Evolutionary conservation across 2,329 filamentous ascomycete genomes (phyloP), one percentile per base, ranked within the genome.

Genomic region (Ascochyta fabae): DNA sequence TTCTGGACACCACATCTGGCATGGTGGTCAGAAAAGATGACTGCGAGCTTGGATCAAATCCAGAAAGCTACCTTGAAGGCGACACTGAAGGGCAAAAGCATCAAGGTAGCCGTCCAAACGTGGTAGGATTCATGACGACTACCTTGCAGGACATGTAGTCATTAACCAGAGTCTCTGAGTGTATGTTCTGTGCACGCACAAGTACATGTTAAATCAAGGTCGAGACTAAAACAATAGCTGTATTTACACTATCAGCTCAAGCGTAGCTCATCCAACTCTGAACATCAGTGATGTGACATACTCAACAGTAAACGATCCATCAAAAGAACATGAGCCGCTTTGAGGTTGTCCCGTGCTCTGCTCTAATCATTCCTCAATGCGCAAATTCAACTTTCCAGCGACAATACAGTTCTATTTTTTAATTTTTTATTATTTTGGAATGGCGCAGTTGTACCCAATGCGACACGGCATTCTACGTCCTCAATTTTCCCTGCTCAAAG

Each of bases 1-100:
- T 77, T 19, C 75, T 83, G 12, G 83, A 84, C 56, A 67, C 82
- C 82, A 16, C 83, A 86, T 70, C 58, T 84, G 35, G 83, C 83
- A 1, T 85, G 83, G 83, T 80, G 78, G 59, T 78, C 81, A 1
- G 74, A 77, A 42, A 77, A 71, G 59, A 84, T 81, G 4, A 72
- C 80, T 53, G 70, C 76, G 40, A 83, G 80, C 35, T 76, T 83
- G 38, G 73, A 75, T 12, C 67, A 70, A 29, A 75, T 79, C 15
- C 59, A 81, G 34, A 80, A 78, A 61, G 68, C 74, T 33, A 83
- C 81, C 29, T 71, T 84, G 9, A 81, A 83, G 62, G 76, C 60
- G 1, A 82, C 78, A 71, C 71, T 69, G 26, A 67, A 57, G 50
- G 81, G 73, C 48, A 77, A 69, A 24, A 69, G 71, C 16, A 69